Conservation (phyloP, 129 eudicot species). For the Artemisia tridentata region DNA sequence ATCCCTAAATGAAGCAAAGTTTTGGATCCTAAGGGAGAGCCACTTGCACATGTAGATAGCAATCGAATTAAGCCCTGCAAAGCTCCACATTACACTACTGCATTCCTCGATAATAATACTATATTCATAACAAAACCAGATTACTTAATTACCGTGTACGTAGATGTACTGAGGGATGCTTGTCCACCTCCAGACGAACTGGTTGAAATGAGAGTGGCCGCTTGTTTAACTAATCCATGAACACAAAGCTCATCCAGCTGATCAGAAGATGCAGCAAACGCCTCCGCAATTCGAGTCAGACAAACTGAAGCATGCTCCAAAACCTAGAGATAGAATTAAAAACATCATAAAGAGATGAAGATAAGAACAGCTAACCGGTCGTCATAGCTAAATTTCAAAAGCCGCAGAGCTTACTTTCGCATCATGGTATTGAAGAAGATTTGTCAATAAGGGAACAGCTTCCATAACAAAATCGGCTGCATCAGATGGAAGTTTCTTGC, state of each 20-base stretch:
- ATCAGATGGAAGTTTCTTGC: constrained; percentile 98
- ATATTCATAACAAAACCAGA: constrained; percentile 8
- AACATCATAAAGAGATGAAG: background rate
- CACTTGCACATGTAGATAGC: constrained; percentile 95
- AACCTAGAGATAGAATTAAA: constrained; percentile 42
- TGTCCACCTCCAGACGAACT: constrained; percentile 93
- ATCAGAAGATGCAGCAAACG: constrained; percentile 83
- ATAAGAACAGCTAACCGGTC: background rate
- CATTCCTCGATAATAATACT: constrained; percentile 12
- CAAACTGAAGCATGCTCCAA: constrained; percentile 96
- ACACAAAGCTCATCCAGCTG: constrained; percentile 91
- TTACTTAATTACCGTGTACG: constrained; percentile 65
- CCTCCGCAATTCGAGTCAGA: constrained; percentile 90
- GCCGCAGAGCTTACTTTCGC: constrained; percentile 55
- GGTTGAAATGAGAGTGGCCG: constrained; percentile 84
- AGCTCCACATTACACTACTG: constrained; percentile 14
- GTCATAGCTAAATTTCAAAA: background rate
- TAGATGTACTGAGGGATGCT: constrained; percentile 86
- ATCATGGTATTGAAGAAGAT: constrained; percentile 97
- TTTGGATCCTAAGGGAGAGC: constrained; percentile 87
- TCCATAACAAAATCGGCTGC: constrained; percentile 98
- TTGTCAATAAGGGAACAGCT: constrained; percentile 90
- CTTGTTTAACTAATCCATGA: constrained; percentile 93
- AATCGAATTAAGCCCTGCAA: constrained; percentile 92
- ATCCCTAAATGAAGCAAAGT: constrained; percentile 81